Conservation (phyloP, 2,329 filamentous ascomycete genomes). For the Cordyceps militaris region DNA sequence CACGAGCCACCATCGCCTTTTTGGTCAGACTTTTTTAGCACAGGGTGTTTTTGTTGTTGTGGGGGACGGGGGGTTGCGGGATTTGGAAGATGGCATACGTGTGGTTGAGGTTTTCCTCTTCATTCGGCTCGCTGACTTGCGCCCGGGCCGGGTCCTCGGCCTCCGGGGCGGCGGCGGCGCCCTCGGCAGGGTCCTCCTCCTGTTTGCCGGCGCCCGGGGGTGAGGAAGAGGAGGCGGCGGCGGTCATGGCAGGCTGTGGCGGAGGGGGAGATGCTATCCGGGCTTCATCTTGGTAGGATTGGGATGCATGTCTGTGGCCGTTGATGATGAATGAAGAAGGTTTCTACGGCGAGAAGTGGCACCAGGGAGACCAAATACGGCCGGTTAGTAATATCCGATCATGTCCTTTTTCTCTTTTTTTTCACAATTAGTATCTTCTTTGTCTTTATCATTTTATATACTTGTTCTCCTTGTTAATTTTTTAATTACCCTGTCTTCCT, state of each 20-base stretch:
- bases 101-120: slow-evolving; percentile 6
- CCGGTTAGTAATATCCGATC: no score
- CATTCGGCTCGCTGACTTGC: background rate
- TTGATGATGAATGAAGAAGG: background rate
- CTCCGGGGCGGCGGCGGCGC: background rate
- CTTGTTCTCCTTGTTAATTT: no score
- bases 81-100: background rate
- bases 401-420: no score
- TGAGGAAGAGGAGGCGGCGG: background rate
- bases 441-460: no score
- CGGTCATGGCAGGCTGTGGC: background rate
- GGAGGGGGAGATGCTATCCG: background rate
- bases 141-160: background rate
- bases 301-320: background rate
- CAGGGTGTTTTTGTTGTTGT: no score
- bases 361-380: no score
- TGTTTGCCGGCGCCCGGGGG: background rate
- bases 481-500: no score
- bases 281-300: background rate
- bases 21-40: background rate
- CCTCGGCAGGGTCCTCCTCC: background rate
- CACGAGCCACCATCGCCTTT: slow-evolving; percentile 56
- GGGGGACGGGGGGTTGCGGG: background rate
- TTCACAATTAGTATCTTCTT: no score
- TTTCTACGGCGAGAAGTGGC: background rate